These are phyloP conservation scores for Vitis vinifera DNA, from an alignment of 164 flowering plant species.

Conservation along the genomic window DNA sequence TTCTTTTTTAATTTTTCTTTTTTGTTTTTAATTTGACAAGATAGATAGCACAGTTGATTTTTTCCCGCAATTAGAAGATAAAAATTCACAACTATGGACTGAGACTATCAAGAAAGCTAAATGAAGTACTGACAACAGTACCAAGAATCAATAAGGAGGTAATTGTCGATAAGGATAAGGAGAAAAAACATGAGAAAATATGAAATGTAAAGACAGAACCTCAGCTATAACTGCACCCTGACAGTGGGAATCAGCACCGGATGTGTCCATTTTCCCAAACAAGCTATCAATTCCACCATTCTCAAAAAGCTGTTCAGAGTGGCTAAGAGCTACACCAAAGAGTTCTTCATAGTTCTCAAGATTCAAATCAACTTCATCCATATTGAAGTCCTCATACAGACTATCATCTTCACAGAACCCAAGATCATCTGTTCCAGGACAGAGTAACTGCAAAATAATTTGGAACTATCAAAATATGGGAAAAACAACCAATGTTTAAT, in stretches of 20 bases:
- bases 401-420: slow-evolving; percentile 47
- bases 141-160: not conserved
- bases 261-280: slow-evolving; percentile 57
- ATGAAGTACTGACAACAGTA: not conserved
- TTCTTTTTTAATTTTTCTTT: too few species aligned
- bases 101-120: not conserved
- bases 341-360: slow-evolving; percentile 88
- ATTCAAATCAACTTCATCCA: slow-evolving; percentile 76
- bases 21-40: too few species aligned
- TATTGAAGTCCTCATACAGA: slow-evolving; percentile 60
- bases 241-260: slow-evolving; percentile 51
- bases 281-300: slow-evolving; percentile 78
- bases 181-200: not conserved
- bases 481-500: not conserved
- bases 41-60: too few species aligned
- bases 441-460: slow-evolving; percentile 39
- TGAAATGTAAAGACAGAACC: slow-evolving; percentile 32
- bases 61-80: too few species aligned
- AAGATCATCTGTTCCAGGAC: slow-evolving; percentile 41
- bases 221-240: slow-evolving; percentile 53
- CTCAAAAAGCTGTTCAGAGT: slow-evolving; percentile 63
- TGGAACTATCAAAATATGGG: not conserved
- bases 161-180: not conserved
- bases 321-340: slow-evolving; percentile 61
- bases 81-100: not conserved